Conservation (phyloP, 805 yeast genomes). For the Tetrapisispora nanseiensis region DNA sequence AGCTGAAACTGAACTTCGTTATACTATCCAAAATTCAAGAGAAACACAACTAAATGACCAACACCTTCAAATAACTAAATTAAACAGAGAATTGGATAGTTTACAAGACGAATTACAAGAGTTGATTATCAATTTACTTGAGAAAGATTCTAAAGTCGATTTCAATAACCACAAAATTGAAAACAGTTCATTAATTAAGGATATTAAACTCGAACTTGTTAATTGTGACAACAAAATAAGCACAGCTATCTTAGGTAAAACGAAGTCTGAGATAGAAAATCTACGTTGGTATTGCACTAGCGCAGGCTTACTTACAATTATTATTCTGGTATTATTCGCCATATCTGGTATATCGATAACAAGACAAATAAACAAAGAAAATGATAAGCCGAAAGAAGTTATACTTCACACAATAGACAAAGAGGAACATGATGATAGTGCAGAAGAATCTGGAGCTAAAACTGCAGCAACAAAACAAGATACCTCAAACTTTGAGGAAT, state of each 20-base stretch:
- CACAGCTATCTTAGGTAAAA: constrained; percentile 69
- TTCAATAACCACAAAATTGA: constrained; percentile 80
- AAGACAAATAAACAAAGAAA: constrained; percentile 29
- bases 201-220: constrained; percentile 59
- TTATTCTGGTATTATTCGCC: constrained; percentile 52
- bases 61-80: constrained; percentile 52
- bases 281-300: constrained; percentile 90
- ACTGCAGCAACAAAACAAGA: constrained; percentile 3
- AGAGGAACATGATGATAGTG: constrained; percentile 32
- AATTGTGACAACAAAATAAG: constrained; percentile 78
- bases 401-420: constrained; percentile 24
- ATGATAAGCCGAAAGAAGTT: constrained; percentile 27
- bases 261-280: constrained; percentile 78
- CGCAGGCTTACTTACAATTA: constrained; percentile 71
- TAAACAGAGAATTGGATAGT: constrained; percentile 64
- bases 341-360: constrained; percentile 42
- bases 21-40: constrained; percentile 65
- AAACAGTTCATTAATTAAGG: constrained; percentile 64
- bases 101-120: constrained; percentile 71
- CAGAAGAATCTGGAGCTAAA: constrained; percentile 13
- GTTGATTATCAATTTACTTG: constrained; percentile 43
- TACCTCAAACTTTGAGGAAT: constrained; percentile 2
- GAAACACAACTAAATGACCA: constrained; percentile 60
- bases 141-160: constrained; percentile 73
- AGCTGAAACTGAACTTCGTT: constrained; percentile 77